A percentile compares a stretch with the other conserved stretches of the same genome.
phyloP scores from a whole-genome alignment of 352 stramenopile species.

The Pythium insidiosum region DNA sequence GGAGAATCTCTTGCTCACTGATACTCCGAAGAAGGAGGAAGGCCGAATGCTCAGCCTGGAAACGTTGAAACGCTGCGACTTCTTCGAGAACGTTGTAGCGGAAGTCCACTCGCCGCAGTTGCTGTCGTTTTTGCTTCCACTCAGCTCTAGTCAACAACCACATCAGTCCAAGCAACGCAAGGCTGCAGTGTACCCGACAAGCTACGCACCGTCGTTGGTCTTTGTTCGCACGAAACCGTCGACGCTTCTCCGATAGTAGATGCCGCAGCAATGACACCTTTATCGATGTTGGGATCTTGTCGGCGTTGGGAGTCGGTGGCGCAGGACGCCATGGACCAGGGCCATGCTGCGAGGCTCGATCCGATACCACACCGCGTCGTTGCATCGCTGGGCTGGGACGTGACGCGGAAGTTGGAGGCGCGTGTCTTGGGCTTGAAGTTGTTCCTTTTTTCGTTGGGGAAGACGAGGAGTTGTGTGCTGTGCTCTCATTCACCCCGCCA shows the following conservation, averaged over 20 bases:
- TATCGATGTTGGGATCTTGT: slow-evolving; percentile 45
- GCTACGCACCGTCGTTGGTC: slow-evolving; percentile 21
- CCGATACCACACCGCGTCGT: too few relatives aligned
- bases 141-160: slow-evolving; percentile 35
- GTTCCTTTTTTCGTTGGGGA: not conserved
- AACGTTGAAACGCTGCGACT: slow-evolving; percentile 45
- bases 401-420: not conserved
- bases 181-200: too few relatives aligned
- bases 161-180: too few relatives aligned
- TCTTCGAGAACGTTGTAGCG: slow-evolving; percentile 68
- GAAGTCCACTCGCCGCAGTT: slow-evolving; percentile 48
- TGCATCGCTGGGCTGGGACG: too few relatives aligned
- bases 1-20: slow-evolving; percentile 49
- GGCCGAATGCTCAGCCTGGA: slow-evolving; percentile 49
- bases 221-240: slow-evolving; percentile 30
- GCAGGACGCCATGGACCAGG: slow-evolving; percentile 5
- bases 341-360: too few relatives aligned
- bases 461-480: not conserved
- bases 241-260: slow-evolving; percentile 53
- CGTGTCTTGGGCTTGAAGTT: not conserved
- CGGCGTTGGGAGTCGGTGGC: not conserved
- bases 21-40: slow-evolving; percentile 63
- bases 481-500: too few relatives aligned
- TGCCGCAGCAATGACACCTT: slow-evolving; percentile 47
- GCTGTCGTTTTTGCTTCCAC: slow-evolving; percentile 36